Percentiles rank a stretch among this genome's conserved stretches.
Evolutionary conservation across 2,329 filamentous ascomycete species (phyloP).

Genomic region (Aspergillus clavatus): DNA sequence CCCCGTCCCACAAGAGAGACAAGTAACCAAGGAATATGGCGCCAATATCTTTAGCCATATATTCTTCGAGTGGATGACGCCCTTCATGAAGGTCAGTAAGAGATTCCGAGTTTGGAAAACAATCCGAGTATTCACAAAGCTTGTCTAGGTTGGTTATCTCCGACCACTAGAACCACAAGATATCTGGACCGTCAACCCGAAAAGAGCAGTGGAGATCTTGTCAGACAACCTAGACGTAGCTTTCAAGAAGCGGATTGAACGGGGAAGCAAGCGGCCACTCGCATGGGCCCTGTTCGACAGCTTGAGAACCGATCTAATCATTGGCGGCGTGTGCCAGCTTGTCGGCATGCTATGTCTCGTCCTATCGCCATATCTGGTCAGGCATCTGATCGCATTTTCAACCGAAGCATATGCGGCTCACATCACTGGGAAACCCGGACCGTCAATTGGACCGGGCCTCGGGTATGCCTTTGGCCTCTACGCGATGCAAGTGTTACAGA

Average conservation of each 20-base stretch:
- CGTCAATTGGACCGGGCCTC: conserved; percentile 68
- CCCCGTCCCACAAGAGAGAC: conserved; percentile 52
- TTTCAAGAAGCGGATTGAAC: conserved; percentile 63
- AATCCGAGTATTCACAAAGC: conserved; percentile 6
- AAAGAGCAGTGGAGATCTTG: conserved; percentile 66
- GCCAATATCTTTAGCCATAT: conserved; percentile 70
- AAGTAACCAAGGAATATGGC: conserved; percentile 62
- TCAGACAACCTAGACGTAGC: conserved; percentile 61
- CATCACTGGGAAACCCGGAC: conserved; percentile 49
- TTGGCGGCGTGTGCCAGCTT: conserved; percentile 75
- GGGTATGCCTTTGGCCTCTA: conserved; percentile 82
- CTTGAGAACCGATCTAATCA: conserved; percentile 76
- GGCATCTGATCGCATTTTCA: conserved; percentile 82
- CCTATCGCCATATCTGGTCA: conserved; percentile 75
- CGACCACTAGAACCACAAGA: conserved; percentile 78
- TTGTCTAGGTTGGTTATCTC: conserved; percentile 69
- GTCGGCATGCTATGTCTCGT: conserved; percentile 68
- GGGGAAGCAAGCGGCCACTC: conserved; percentile 68
- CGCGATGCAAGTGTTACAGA: conserved; percentile 77
- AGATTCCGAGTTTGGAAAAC: conserved; percentile 7
- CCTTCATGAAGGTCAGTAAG: conserved; percentile 68
- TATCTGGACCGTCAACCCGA: conserved; percentile 82
- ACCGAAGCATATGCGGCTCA: conserved; percentile 69
- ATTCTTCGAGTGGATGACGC: conserved; percentile 86
- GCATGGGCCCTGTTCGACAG: conserved; percentile 80